Base-by-base conservation (phyloP, 164 flowering plant species). In the Pachysandra terminalis region DNA sequence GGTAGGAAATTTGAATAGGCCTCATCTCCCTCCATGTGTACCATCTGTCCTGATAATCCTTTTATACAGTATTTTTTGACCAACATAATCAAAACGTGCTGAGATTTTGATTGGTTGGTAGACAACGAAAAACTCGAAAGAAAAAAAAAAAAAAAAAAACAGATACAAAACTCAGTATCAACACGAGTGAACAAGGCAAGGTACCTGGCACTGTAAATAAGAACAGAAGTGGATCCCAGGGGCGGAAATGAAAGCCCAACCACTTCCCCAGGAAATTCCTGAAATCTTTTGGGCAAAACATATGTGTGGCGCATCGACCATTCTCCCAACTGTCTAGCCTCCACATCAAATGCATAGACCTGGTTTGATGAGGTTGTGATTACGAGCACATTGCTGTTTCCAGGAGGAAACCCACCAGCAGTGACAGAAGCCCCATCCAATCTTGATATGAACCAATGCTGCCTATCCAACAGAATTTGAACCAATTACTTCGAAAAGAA, bases 401-500 rank as follows among this genome's bases (percentile, higher is more conserved):
- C 68, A 14, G 96, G 98, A 75, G 85, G 83, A 72, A 93, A 96
- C 28, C 99, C 97, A 69, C 88, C 97, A 76, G 99, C 92, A 13
- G 97, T 85, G 58, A 96, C 96, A 58, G 98, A 90, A 59, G 98
- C 95, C 56, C 91, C 93, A 78, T 90, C 85, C 75, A 96, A 72
- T 79, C 98, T 84, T 48, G 98, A 84, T 71, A 93, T 80, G 75
- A 93, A 96, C 98, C 98, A 96, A 72, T 93, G 99, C 71, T 96
- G 99, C 87, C 99, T 93, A 86, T 68, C 52, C 15, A 76, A 64
- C 22, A 67, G 68, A 58, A 78, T n/a, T 27, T 27, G 19, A 27
- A 17, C 37, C 12, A 2, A 58, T 56, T 45, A 63, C 13, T 45
- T 21, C 15, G 12, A 56, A 51, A 45, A 66, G 27, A 9, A 65